Conservation (phyloP, 164 flowering plant species). For the Vitis riparia region DNA sequence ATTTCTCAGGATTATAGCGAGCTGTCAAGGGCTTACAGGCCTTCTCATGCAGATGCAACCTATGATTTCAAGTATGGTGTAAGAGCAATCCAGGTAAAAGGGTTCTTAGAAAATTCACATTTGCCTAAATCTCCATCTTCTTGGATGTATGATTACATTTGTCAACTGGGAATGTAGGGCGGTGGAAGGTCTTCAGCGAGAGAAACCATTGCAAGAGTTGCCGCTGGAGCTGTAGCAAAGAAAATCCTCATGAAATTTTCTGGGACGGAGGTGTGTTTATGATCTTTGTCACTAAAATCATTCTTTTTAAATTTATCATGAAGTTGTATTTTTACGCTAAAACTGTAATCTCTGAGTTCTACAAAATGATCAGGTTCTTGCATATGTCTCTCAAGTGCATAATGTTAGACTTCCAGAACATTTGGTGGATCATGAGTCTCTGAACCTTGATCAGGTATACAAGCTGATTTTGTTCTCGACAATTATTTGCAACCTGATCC, state of each 20-base stretch:
- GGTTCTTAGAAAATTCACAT: no score
- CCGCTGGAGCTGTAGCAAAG: constrained; percentile 94
- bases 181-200: constrained; percentile 99
- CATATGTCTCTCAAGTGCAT: constrained; percentile 95
- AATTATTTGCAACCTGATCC: neutral
- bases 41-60: constrained; percentile 86
- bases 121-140: no score
- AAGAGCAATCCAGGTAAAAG: constrained; percentile 65
- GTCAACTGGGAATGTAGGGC: constrained; percentile 54
- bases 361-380: constrained; percentile 58
- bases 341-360: constrained; percentile 11
- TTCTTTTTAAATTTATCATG: neutral
- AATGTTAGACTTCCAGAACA: constrained; percentile 82
- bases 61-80: constrained; percentile 80
- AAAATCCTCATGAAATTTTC: constrained; percentile 66
- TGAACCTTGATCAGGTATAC: constrained; percentile 81
- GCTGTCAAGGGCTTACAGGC: constrained; percentile 69
- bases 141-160: no score
- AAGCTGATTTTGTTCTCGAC: neutral
- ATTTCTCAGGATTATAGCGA: constrained; percentile 64
- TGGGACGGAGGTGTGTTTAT: constrained; percentile 75
- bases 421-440: constrained; percentile 60
- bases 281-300: neutral
- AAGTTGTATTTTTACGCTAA: constrained; percentile 4
- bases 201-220: constrained; percentile 99